Percentiles rank a stretch among this genome's conserved stretches.
Conservation (phyloP, 129 eudicot species). For the Apium graveolens region DNA sequence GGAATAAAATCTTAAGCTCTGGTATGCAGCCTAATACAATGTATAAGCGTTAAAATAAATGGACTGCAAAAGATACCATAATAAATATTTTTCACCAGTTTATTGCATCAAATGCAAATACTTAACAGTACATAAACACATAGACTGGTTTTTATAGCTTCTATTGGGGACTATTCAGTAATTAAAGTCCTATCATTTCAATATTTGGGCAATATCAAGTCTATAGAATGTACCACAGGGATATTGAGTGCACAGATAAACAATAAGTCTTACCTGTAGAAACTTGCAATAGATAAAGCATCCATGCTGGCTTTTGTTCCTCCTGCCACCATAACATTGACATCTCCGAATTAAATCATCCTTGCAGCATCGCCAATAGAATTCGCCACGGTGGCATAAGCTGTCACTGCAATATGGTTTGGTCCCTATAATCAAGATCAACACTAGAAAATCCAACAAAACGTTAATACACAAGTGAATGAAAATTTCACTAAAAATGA, state of each 20-base stretch:
- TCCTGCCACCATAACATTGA: slow-evolving; percentile 97
- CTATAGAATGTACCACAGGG: not conserved
- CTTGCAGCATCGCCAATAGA: slow-evolving; percentile 96
- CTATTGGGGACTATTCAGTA: not conserved
- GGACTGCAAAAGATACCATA: not conserved
- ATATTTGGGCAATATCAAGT: not conserved
- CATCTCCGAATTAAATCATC: slow-evolving; percentile 96
- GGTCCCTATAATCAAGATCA: slow-evolving; percentile 83
- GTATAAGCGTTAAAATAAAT: not conserved
- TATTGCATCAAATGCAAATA: not conserved
- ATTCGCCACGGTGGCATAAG: slow-evolving; percentile 98
- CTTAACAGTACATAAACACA: not conserved
- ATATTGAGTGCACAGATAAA: not conserved
- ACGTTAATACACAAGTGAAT: slow-evolving; percentile 12
- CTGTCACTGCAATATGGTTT: slow-evolving; percentile 99
- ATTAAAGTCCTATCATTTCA: not conserved
- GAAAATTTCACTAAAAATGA: not conserved
- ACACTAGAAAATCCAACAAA: slow-evolving; percentile 30
- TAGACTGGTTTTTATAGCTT: not conserved
- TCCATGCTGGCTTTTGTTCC: slow-evolving; percentile 98
- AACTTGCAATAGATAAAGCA: slow-evolving; percentile 96
- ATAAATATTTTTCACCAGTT: not conserved
- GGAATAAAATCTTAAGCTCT: not conserved
- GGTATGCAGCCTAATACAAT: not conserved
- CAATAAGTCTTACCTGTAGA: slow-evolving; percentile 51